Evolutionary conservation across 2,329 filamentous ascomycete genomes (phyloP).

Genomic region (Truncatella angustata): DNA sequence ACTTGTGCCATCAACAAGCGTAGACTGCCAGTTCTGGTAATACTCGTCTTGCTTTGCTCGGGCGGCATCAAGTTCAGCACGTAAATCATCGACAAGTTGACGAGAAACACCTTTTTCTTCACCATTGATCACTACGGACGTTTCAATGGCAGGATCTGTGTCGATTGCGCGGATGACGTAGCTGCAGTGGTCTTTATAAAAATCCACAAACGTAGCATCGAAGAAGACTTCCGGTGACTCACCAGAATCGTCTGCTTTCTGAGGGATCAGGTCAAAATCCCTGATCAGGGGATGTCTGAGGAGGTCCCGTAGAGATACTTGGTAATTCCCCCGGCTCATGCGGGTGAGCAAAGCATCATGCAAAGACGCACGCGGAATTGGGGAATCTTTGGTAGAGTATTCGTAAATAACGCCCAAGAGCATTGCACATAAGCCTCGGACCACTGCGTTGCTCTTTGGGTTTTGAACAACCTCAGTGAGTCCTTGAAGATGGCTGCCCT

Average conservation of each 20-base stretch:
- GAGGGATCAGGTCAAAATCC: constrained; percentile 84
- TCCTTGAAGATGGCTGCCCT: constrained; percentile 89
- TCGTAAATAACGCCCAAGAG: constrained; percentile 89
- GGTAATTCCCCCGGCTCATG: constrained; percentile 82
- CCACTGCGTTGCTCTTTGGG: constrained; percentile 59
- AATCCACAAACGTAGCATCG: constrained; percentile 83
- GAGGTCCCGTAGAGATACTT: constrained; percentile 75
- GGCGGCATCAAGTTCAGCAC: constrained; percentile 77
- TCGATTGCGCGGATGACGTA: constrained; percentile 82
- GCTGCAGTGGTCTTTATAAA: constrained; percentile 94
- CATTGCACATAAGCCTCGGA: constrained; percentile 81
- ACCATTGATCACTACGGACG: constrained; percentile 75
- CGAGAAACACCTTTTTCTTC: constrained; percentile 89
- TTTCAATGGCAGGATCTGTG: constrained; percentile 83
- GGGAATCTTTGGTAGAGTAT: constrained; percentile 96
- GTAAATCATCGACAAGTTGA: constrained; percentile 83
- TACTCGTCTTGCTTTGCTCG: constrained; percentile 75
- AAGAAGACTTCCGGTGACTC: constrained; percentile 79
- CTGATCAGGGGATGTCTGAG: constrained; percentile 76
- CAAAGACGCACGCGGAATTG: constrained; percentile 76
- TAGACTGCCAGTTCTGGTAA: constrained; percentile 49
- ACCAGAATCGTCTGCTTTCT: constrained; percentile 55
- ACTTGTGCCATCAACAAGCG: constrained; percentile 42
- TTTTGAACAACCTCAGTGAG: constrained; percentile 74
- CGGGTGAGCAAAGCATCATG: constrained; percentile 74